Evolutionary conservation across 371 early-diverging fungal species (phyloP), one percentile per base, ranked within the genome.

Genomic region (Lichtheimia ornata): DNA sequence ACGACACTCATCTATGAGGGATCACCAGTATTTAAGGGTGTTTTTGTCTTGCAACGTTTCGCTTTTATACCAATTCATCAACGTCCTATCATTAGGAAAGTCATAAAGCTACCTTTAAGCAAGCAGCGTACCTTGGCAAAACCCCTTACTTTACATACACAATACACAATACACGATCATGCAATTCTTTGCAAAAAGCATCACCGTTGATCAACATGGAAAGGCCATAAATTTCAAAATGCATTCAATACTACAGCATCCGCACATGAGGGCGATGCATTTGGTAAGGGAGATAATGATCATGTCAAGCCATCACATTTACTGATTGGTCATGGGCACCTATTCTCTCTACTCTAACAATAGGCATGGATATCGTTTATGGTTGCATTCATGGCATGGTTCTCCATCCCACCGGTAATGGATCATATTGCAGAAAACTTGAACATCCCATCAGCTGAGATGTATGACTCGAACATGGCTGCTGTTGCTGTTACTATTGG

Each of bases 321-420:
- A 11, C 35, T 35, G 11, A 35, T 9, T 6, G 11, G 0, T 35
- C 9, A 35, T 35, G 28, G 28, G 28, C 7, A 25, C 40, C 28
- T 22, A 53, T 62, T 59, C 61, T 63, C 45, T 15, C 15, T 62
- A 5, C 22, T 18, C 63, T 22, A 1, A 22, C 22, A 62, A 58
- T 62, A 73, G 64, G 62, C 61, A 27, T 74, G 76, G 72, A 56
- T 70, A 9, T 74, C 71, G n/a, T 66, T 74, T n/a, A 62, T 50
- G 52, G 66, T 72, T 11, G 71, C 76, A 13, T 76, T 85, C 63
- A 74, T 71, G 40, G 67, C 79, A 12, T 87, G 88, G 87, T 88
- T 84, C 50, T 81, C 88, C 17, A 70, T 83, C 45, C 71, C 83
- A 28, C 86, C 87, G 4, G 66, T 86, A 3, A 58, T 84, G 50